Conservation (phyloP, 2,329 filamentous ascomycete genomes). For the Venturia pyrina region DNA sequence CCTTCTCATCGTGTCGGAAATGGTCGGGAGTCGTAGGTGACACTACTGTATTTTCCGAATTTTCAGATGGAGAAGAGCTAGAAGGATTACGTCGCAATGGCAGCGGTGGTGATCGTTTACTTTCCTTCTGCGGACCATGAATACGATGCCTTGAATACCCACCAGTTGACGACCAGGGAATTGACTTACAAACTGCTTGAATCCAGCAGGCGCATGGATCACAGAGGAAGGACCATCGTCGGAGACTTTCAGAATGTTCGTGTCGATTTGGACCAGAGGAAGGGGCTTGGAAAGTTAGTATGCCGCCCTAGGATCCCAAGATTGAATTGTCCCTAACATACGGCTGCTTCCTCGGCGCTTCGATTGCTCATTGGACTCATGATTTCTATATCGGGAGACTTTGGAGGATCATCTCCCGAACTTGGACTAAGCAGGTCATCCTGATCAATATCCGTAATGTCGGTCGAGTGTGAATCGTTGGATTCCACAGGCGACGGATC, state of each 20-base stretch:
- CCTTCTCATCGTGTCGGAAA: conserved; percentile 18
- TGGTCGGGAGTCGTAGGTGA: conserved; percentile 27
- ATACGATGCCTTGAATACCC: conserved; percentile 17
- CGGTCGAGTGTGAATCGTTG: conserved; percentile 54
- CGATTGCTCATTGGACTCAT: conserved; percentile 24
- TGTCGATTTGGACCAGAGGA: conserved; percentile 33
- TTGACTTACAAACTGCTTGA: conserved; percentile 62
- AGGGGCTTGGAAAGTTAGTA: conserved; percentile 11
- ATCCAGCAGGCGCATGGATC: conserved; percentile 81
- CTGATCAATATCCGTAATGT: conserved; percentile 62
- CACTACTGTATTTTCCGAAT: conserved; percentile 25
- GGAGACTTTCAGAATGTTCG: conserved; percentile 38
- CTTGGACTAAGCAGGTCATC: conserved; percentile 44
- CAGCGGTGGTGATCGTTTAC: conserved; percentile 10
- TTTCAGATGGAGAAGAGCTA: conserved; percentile 20
- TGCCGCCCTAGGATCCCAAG: not conserved
- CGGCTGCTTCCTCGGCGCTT: conserved; percentile 16
- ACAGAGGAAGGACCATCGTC: conserved; percentile 79
- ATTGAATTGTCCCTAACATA: conserved; percentile 1
- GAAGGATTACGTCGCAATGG: conserved; percentile 2
- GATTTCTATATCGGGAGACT: conserved; percentile 26
- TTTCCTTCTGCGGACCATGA: conserved; percentile 15
- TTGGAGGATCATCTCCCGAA: conserved; percentile 25
- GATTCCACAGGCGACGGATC: conserved; percentile 80
- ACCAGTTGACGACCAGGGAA: conserved; percentile 15